Conservation (phyloP, 106 monocot species). For the Dioscorea alata region DNA sequence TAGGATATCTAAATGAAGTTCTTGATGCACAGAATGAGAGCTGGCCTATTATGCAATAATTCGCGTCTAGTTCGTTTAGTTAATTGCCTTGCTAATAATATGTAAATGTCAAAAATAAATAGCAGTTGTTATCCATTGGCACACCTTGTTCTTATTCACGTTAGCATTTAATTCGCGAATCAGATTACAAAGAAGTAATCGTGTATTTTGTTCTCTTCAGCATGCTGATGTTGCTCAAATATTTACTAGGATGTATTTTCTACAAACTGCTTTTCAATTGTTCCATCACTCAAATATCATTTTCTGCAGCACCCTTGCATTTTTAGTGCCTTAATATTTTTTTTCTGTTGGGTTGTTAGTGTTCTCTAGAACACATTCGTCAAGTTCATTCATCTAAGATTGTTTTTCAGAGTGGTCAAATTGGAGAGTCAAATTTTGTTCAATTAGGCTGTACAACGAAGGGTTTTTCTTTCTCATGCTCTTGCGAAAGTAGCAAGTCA, state of each 20-base stretch:
- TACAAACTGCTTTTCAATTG: neutral
- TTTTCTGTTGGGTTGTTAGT: neutral
- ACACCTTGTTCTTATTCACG: no score
- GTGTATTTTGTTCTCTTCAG: neutral
- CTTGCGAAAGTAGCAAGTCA: conserved; percentile 38
- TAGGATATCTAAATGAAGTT: no score
- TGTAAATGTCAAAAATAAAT: no score
- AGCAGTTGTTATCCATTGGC: no score
- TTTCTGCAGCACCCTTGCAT: no score
- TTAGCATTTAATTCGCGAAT: no score
- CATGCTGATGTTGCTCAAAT: neutral
- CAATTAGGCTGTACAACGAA: conserved; percentile 40
- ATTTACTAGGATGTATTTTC: neutral
- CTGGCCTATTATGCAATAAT: no score
- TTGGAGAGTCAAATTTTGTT: conserved; percentile 32
- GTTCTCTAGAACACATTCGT: neutral
- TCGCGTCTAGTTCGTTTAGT: no score
- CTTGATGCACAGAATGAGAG: no score
- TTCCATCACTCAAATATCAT: neutral
- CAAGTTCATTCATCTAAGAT: conserved; percentile 20
- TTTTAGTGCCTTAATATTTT: neutral
- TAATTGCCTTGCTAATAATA: no score
- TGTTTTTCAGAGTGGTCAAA: conserved; percentile 43
- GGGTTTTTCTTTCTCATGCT: conserved; percentile 48
- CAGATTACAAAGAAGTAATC: neutral